Conservation (phyloP, 441 rosid species). For the Viola pubescens region DNA sequence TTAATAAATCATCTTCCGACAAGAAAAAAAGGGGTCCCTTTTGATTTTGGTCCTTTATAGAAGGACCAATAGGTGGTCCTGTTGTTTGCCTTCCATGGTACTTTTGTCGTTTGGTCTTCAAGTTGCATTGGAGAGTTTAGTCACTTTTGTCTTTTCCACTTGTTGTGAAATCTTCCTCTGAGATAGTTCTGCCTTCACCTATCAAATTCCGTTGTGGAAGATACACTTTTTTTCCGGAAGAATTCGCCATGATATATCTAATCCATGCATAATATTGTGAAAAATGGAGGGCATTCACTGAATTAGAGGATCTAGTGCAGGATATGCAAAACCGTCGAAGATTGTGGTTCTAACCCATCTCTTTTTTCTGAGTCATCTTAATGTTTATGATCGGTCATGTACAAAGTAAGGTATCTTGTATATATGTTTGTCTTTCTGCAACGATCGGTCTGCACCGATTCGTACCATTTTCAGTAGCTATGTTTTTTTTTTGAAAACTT, state of each 20-base stretch:
- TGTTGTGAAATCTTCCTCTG: too few relatives aligned
- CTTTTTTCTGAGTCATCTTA: not conserved
- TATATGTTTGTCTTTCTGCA: constrained; percentile 5
- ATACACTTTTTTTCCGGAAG: too few relatives aligned
- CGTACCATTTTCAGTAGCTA: too few relatives aligned
- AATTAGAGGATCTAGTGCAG: too few relatives aligned
- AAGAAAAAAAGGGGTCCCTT: not conserved
- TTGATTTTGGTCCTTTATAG: not conserved
- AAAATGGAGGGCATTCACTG: too few relatives aligned
- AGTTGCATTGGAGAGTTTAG: not conserved
- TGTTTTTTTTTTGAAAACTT: too few relatives aligned
- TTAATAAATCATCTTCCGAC: not conserved
- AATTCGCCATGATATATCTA: too few relatives aligned
- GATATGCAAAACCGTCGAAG: too few relatives aligned
- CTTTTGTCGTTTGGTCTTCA: not conserved
- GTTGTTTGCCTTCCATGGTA: not conserved
- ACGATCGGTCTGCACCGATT: not conserved
- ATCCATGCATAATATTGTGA: too few relatives aligned
- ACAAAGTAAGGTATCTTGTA: not conserved
- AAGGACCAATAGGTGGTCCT: constrained; percentile 7
- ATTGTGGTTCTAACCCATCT: not conserved
- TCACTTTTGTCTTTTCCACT: not conserved
- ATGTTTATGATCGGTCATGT: not conserved
- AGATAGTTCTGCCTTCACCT: too few relatives aligned
- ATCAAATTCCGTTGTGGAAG: too few relatives aligned